A percentile compares a stretch with the other conserved stretches of the same genome.
phyloP scores from a whole-genome alignment of 2,329 filamentous ascomycete genomes.

The Talaromyces sp. region DNA sequence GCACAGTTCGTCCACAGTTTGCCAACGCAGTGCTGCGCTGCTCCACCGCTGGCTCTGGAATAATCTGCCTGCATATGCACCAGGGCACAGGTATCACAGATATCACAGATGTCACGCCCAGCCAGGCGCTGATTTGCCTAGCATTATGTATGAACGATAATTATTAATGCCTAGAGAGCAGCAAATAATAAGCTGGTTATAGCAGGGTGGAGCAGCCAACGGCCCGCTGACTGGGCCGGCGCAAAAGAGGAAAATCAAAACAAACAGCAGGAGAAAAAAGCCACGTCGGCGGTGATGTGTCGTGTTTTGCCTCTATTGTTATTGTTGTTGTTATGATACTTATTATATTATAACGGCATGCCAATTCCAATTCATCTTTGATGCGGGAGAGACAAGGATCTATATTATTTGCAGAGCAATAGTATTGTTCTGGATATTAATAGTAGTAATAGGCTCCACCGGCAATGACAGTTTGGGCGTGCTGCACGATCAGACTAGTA shows the following conservation, averaged over 20 bases:
- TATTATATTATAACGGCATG: neutral
- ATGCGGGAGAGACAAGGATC: neutral
- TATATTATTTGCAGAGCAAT: no score
- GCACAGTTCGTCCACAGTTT: neutral
- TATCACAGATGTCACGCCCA: neutral
- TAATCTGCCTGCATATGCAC: neutral
- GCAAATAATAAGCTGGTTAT: neutral
- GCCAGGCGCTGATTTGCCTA: neutral
- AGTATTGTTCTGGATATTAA: no score
- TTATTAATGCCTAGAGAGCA: neutral
- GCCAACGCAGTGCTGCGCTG: neutral
- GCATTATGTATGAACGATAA: neutral
- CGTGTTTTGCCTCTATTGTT: neutral
- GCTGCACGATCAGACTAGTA: neutral
- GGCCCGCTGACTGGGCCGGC: neutral
- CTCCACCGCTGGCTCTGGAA: neutral
- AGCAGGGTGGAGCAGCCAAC: neutral
- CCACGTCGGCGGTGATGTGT: neutral
- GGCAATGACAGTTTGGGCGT: neutral
- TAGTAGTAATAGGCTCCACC: neutral
- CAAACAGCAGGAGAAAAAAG: constrained; percentile 19
- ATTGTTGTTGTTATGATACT: neutral
- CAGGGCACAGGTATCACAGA: neutral
- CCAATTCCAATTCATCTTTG: neutral
- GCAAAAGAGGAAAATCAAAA: constrained; percentile 27